phyloP scores from a whole-genome alignment of 495 filamentous ascomycete genomes.

The Penicillium bialowiezense region DNA sequence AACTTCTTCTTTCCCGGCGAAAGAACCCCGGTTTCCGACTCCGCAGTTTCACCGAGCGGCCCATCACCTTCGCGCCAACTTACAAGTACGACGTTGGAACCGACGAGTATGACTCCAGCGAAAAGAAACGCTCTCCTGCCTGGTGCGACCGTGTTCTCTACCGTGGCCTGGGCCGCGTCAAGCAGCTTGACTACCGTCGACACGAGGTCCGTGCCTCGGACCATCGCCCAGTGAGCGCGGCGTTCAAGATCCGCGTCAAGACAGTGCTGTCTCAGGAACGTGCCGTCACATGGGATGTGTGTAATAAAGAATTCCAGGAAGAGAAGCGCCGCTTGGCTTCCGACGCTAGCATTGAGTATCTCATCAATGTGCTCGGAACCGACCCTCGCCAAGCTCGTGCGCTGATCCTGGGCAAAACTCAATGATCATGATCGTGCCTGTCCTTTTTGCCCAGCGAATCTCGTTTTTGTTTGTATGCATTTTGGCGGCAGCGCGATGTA shows the following conservation, averaged over 20 bases:
- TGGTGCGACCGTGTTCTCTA: constrained; percentile 96
- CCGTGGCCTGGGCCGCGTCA: constrained; percentile 75
- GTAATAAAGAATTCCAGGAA: constrained; percentile 67
- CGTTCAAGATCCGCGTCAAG: constrained; percentile 79
- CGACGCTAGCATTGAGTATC: constrained; percentile 59
- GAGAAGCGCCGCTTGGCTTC: constrained; percentile 60
- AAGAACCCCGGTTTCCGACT: constrained; percentile 87
- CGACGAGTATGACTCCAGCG: constrained; percentile 87
- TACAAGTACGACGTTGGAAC: constrained; percentile 98
- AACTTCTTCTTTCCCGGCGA: constrained; percentile 79
- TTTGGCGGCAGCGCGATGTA: constrained; percentile 13
- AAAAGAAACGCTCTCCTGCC: constrained; percentile 92
- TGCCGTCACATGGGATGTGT: constrained; percentile 62
- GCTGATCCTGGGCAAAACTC: constrained; percentile 31
- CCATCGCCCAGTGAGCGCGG: constrained; percentile 86
- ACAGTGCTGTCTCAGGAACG: constrained; percentile 66
- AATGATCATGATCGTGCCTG: constrained; percentile 4
- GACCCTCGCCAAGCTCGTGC: constrained; percentile 44
- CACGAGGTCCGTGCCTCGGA: constrained; percentile 90
- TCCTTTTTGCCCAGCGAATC: constrained; percentile 5
- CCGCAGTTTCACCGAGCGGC: constrained; percentile 78
- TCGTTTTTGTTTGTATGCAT: constrained; percentile 12
- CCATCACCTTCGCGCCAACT: constrained; percentile 89
- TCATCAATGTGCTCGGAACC: constrained; percentile 50
- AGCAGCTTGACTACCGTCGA: constrained; percentile 81